Evolutionary conservation across 176 grass and related monocot genomes (phyloP).

Genomic region (Paspalum notatum): DNA sequence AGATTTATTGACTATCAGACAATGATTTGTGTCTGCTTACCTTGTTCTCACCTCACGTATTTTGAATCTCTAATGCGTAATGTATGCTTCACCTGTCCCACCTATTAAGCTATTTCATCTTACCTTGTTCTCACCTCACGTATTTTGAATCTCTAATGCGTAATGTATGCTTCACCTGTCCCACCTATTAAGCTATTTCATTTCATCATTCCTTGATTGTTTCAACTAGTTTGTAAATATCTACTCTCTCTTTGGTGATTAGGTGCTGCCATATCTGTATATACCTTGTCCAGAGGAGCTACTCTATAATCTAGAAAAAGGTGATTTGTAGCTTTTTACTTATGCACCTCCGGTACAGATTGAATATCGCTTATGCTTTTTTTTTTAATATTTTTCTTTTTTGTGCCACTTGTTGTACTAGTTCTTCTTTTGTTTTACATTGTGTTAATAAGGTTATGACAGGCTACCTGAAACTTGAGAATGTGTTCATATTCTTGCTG

Average conservation of each 20-base stretch:
- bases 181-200: neutral
- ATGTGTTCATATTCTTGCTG: slow-evolving; percentile 5
- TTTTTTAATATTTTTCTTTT: neutral
- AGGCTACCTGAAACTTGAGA: slow-evolving; percentile 2
- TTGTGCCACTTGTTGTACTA: neutral
- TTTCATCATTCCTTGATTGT: slow-evolving; percentile 18
- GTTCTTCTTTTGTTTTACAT: slow-evolving; percentile 19
- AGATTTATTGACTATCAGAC: neutral
- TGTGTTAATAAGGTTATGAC: slow-evolving; percentile 11
- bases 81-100: neutral
- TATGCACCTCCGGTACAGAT: slow-evolving; percentile 11
- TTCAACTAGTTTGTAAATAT: slow-evolving; percentile 35
- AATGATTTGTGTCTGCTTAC: neutral
- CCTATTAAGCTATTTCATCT: slow-evolving; percentile 1
- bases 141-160: neutral
- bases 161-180: neutral
- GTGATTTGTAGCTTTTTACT: slow-evolving; percentile 33
- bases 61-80: neutral
- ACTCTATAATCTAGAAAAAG: slow-evolving; percentile 50
- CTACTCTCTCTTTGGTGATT: slow-evolving; percentile 30
- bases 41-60: neutral
- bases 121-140: neutral
- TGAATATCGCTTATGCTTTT: neutral
- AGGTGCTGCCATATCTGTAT: slow-evolving; percentile 77
- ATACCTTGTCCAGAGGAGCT: slow-evolving; percentile 70